Base-by-base conservation (phyloP, 495 filamentous ascomycete genomes). In the Xylaria bambusicola region DNA sequence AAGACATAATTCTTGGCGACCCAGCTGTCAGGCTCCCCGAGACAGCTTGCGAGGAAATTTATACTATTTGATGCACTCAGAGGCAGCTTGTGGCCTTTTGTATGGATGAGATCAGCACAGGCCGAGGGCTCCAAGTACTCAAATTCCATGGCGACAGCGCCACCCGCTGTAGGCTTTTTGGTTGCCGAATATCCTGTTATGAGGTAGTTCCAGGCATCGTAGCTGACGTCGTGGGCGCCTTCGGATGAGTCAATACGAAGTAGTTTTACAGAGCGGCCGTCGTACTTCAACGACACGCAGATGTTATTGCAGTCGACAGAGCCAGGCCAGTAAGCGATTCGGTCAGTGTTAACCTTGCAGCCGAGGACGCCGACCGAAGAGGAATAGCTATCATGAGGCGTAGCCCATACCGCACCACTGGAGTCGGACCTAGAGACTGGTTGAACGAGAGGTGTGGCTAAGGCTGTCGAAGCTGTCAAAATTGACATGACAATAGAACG, bases 201-300 rank as follows among this genome's bases (percentile, higher is more conserved):
- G 6, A 80, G 75, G 36, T 77, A 77, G 63, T 80, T 80, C 78
- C 78, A 80, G 13, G 78, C 77, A 58, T 79, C 77, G 67, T 80
- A 80, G 61, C 73, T 76, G 60, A 80, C 66, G 50, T 80, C 78
- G 67, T 79, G 64, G 7, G 78, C 78, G 56, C 78, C 78, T 51
- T 72, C 52, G 24, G 75, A 79, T 56, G 77, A 74, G 61, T 80
- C 78, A 52, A 80, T 63, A 62, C 75, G 74, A 17, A 80, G 70
- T 13, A 80, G 71, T 17, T 79, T 63, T 45, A 80, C 72, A 0
- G 57, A 66, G 20, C 78, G 74, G 36, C 57, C 77, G 20, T 59
- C 69, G 64, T 80, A 76, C 55, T 62, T 69, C 47, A 80, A 65
- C 23, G 67, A 70, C 13, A 80, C 62, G 69, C 78, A 80, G 53